Conservation (phyloP, 1,139 yeast genomes). For the Debaryomycetaceae sp. region DNA sequence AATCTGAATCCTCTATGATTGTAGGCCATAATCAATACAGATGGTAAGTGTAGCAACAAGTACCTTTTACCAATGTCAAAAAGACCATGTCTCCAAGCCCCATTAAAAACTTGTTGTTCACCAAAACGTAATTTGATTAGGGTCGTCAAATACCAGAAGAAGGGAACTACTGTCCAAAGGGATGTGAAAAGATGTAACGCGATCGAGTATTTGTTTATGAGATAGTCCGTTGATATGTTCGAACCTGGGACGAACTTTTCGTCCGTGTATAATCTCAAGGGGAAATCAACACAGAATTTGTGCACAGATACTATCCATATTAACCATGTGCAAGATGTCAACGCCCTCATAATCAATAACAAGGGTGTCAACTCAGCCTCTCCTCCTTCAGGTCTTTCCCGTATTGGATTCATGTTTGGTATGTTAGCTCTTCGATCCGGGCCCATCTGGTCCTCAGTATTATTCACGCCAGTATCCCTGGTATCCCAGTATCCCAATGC, state of each 20-base stretch:
- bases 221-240: conserved; percentile 5
- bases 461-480: conserved; percentile 3
- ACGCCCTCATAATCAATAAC: neutral
- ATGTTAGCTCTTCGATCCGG: conserved; percentile 4
- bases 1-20: conserved; percentile 5
- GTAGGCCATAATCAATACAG: conserved; percentile 5
- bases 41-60: conserved; percentile 13
- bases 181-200: conserved; percentile 19
- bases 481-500: conserved; percentile 14
- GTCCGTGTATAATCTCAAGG: conserved; percentile 11
- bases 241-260: conserved; percentile 2
- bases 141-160: conserved; percentile 4
- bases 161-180: conserved; percentile 22
- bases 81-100: conserved; percentile 9
- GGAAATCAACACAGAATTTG: conserved; percentile 22
- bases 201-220: conserved; percentile 12
- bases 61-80: conserved; percentile 11
- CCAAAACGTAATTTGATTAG: conserved; percentile 3
- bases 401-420: neutral
- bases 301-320: conserved; percentile 23
- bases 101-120: conserved; percentile 3
- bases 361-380: neutral
- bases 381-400: conserved; percentile 5
- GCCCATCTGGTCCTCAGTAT: conserved; percentile 9
- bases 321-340: conserved; percentile 13